Percentiles rank a stretch among this genome's conserved stretches.
These are phyloP conservation scores for Fusarium sp. DNA, from an alignment of 2,329 filamentous ascomycete genomes.

Conservation along the genomic window DNA sequence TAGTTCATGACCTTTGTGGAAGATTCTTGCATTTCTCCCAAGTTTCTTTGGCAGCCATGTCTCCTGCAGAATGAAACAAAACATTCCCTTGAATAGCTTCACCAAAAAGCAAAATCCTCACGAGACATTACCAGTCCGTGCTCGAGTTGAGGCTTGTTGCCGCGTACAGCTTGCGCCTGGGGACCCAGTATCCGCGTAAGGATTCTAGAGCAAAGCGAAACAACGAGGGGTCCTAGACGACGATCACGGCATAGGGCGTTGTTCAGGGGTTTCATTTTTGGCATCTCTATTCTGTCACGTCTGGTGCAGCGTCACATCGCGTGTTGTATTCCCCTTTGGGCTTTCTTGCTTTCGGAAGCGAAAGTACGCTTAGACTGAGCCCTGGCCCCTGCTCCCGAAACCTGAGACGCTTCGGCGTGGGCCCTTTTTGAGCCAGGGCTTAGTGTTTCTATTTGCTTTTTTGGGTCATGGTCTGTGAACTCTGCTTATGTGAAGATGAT, in stretches of 20 bases:
- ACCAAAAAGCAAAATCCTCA: slow-evolving; percentile 31
- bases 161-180: slow-evolving; percentile 23
- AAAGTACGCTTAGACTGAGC: slow-evolving; percentile 21
- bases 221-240: slow-evolving; percentile 36
- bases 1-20: slow-evolving; percentile 3
- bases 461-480: slow-evolving; percentile 23
- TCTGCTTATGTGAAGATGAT: slow-evolving; percentile 44
- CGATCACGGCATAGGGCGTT: slow-evolving; percentile 38
- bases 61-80: slow-evolving; percentile 36
- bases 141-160: slow-evolving; percentile 29
- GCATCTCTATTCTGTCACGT: slow-evolving; percentile 35
- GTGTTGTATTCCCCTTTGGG: slow-evolving; percentile 25
- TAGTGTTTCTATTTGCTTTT: slow-evolving; percentile 42
- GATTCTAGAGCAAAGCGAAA: slow-evolving; percentile 1
- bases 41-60: too few species aligned
- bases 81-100: slow-evolving; percentile 25
- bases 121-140: slow-evolving; percentile 23
- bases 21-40: too few species aligned
- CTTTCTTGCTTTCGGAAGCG: slow-evolving; percentile 33
- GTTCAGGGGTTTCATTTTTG: slow-evolving; percentile 21
- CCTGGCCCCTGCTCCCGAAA: slow-evolving; percentile 44
- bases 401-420: slow-evolving; percentile 49
- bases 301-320: slow-evolving; percentile 41
- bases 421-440: slow-evolving; percentile 31
- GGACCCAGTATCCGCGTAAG: slow-evolving; percentile 19